Evolutionary conservation across 768 basidiomycete genomes (phyloP).

Genomic region (Termitomyces sp.): DNA sequence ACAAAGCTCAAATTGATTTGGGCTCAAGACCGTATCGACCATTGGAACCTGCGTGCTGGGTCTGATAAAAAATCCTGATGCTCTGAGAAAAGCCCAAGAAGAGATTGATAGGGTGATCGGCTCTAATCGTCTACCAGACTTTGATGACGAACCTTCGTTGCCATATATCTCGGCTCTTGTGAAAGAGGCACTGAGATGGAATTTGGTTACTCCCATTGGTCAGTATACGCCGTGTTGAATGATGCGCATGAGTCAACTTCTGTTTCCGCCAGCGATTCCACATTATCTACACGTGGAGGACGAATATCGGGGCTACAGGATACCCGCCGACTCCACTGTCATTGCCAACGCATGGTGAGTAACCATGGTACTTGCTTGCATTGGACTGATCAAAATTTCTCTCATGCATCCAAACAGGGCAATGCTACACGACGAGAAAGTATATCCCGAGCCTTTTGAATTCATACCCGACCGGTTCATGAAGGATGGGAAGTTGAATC

Average conservation of each 20-base stretch:
- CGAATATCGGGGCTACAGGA: not conserved
- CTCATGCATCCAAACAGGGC: not conserved
- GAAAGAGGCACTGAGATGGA: conserved; percentile 30
- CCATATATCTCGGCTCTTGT: conserved; percentile 34
- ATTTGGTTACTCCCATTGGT: not conserved
- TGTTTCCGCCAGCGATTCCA: not conserved
- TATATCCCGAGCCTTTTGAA: not conserved
- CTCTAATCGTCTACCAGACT: conserved; percentile 26
- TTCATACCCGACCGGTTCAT: not conserved
- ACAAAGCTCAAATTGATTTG: not conserved
- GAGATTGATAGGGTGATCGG: conserved; percentile 29
- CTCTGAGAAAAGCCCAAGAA: conserved; percentile 15
- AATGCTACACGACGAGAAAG: not conserved
- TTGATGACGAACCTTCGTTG: conserved; percentile 25
- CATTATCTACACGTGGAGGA: not conserved
- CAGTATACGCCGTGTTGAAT: not conserved
- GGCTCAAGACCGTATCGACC: not conserved
- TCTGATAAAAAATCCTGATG: not conserved
- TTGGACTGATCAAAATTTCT: not conserved
- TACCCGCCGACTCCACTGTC: not conserved
- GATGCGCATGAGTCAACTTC: not conserved
- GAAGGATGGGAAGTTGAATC: not conserved
- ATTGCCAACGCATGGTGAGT: not conserved
- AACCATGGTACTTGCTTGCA: not conserved
- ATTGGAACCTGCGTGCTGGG: not conserved